phyloP scores from a whole-genome alignment of 2,329 filamentous ascomycete genomes.

The Neonectria ditissima region DNA sequence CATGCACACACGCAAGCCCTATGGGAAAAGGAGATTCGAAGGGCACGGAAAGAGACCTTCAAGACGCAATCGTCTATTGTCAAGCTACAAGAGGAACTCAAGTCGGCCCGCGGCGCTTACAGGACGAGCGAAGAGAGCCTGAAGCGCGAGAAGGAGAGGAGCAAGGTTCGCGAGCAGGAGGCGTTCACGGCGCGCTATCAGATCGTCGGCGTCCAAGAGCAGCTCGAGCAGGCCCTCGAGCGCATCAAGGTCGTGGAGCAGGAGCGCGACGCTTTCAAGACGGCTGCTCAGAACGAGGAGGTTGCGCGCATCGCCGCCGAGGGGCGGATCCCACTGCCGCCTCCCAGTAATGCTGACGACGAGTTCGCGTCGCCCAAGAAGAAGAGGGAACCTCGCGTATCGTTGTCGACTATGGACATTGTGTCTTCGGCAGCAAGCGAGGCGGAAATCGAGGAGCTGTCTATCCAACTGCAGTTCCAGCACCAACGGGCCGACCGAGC shows the following conservation, averaged over 20 bases:
- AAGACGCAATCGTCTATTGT: conserved; percentile 77
- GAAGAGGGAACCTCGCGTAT: conserved; percentile 55
- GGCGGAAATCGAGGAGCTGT: conserved; percentile 69
- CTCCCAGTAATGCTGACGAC: conserved; percentile 63
- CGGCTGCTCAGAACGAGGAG: conserved; percentile 78
- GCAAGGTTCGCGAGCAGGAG: conserved; percentile 73
- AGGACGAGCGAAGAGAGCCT: conserved; percentile 70
- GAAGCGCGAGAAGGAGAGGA: conserved; percentile 72
- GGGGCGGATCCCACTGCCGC: conserved; percentile 75
- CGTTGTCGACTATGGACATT: conserved; percentile 63
- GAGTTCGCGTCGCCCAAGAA: conserved; percentile 73
- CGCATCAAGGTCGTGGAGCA: conserved; percentile 75
- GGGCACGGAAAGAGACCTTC: conserved; percentile 78
- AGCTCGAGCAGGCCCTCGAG: conserved; percentile 73
- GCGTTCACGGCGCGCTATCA: conserved; percentile 76
- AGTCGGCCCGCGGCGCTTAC: conserved; percentile 66
- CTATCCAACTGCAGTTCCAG: conserved; percentile 66
- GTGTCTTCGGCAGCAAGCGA: conserved; percentile 67
- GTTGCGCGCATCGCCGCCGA: conserved; percentile 79
- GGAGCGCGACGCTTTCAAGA: conserved; percentile 80
- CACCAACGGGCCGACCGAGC: conserved; percentile 75
- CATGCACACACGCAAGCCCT: conserved; percentile 73
- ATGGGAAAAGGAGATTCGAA: conserved; percentile 80
- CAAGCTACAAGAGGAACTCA: conserved; percentile 80
- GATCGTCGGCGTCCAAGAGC: conserved; percentile 73